A percentile compares a stretch with the other conserved stretches of the same genome.
Evolutionary conservation across 306 rosid species (phyloP).

Genomic region (Inga laurina): DNA sequence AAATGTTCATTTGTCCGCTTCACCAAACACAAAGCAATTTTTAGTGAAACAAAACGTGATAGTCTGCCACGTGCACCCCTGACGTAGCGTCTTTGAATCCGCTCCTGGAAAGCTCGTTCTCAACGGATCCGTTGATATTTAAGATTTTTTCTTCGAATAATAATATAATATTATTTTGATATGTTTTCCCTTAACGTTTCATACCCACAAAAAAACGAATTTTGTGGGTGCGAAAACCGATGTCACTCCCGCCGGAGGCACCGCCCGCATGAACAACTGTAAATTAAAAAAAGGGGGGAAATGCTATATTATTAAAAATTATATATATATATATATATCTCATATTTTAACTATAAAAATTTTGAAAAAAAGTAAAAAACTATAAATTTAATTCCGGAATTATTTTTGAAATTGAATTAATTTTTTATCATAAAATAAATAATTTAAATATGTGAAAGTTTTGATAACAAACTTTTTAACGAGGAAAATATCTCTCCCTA

Average conservation of each 20-base stretch:
- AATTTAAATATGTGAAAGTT: not conserved
- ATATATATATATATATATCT: too few relatives aligned
- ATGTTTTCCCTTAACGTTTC: not conserved
- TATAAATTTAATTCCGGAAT: too few relatives aligned
- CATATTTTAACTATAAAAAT: too few relatives aligned
- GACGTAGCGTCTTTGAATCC: not conserved
- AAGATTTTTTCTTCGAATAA: not conserved
- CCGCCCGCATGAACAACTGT: slow-evolving; percentile 38
- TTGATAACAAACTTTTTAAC: not conserved
- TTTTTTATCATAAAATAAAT: too few relatives aligned
- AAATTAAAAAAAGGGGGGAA: not conserved
- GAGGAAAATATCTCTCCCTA: not conserved
- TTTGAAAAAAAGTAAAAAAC: too few relatives aligned
- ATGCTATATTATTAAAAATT: too few relatives aligned
- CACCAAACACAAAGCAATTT: not conserved
- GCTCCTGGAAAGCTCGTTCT: not conserved
- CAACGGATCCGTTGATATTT: slow-evolving; percentile 6
- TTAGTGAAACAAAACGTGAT: not conserved
- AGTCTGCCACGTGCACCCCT: slow-evolving; percentile 7
- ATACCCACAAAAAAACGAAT: not conserved
- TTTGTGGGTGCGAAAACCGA: slow-evolving; percentile 15
- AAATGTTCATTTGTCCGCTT: not conserved
- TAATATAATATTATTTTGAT: not conserved
- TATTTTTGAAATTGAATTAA: too few relatives aligned
- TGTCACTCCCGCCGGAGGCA: slow-evolving; percentile 40